Evolutionary conservation across 345 rosid genomes (phyloP).

Genomic region (Eucalyptus cloeziana): DNA sequence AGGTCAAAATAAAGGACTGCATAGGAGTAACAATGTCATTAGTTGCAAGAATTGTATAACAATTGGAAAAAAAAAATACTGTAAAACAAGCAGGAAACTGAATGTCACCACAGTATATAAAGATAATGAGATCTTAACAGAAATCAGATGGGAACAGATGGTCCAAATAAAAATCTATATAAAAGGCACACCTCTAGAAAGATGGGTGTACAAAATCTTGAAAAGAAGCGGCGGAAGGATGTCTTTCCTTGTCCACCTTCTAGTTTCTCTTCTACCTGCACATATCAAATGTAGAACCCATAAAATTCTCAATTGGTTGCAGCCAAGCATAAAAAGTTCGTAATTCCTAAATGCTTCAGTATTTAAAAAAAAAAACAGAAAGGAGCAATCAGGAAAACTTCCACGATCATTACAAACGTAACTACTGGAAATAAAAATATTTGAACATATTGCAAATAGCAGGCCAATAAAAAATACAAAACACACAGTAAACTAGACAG

Average conservation of each 20-base stretch:
- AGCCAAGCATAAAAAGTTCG: neutral
- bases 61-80: neutral
- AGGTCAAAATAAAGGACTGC: conserved; percentile 93
- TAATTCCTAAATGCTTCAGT: neutral
- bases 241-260: conserved; percentile 89
- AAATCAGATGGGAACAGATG: neutral
- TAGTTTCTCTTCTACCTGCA: conserved; percentile 96
- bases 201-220: conserved; percentile 95
- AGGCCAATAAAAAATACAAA: neutral
- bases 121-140: neutral
- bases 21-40: neutral
- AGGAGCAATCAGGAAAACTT: neutral
- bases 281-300: neutral
- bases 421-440: neutral
- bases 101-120: neutral
- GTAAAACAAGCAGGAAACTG: neutral
- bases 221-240: conserved; percentile 62
- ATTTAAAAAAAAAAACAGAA: neutral
- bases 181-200: conserved; percentile 68
- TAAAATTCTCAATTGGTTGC: neutral
- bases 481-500: neutral
- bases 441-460: neutral
- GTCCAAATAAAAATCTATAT: neutral
- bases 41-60: neutral
- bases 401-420: neutral